Evolutionary conservation across 148 eudicot genomes (phyloP).

Genomic region (Suaeda aralocaspica): DNA sequence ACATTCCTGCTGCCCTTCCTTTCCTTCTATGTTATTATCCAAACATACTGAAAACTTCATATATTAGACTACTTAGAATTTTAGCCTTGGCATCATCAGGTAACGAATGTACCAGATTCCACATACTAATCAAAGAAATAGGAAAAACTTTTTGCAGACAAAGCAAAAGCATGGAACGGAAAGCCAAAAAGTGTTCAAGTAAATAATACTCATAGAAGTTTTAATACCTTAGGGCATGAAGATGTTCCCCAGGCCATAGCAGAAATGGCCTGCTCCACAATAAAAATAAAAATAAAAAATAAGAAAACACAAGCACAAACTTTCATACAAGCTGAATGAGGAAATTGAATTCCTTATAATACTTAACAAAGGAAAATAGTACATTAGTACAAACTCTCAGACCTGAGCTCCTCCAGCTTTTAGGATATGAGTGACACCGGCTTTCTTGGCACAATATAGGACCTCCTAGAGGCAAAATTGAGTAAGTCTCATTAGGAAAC

Average conservation of each 20-base stretch:
- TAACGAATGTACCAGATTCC: neutral
- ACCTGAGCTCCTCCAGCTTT: conserved; percentile 99
- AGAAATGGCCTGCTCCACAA: conserved; percentile 71
- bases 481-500: neutral
- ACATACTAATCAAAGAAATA: no score
- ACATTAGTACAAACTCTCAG: conserved; percentile 14
- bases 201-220: neutral
- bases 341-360: neutral
- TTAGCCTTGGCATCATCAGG: no score
- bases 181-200: neutral
- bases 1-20: no score
- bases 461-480: conserved; percentile 57
- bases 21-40: no score
- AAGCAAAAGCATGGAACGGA: neutral
- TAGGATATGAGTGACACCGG: conserved; percentile 97
- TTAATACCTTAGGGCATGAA: conserved; percentile 90
- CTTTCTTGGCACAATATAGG: conserved; percentile 94
- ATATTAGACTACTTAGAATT: no score
- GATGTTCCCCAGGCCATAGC: conserved; percentile 99
- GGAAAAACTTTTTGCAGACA: no score
- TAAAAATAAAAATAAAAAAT: conserved; percentile 10
- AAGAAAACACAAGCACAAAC: conserved; percentile 2
- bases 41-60: no score
- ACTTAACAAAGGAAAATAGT: no score
- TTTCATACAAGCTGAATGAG: neutral